phyloP scores from a whole-genome alignment of 352 stramenopile genomes.

The Pythium folliculosum region DNA sequence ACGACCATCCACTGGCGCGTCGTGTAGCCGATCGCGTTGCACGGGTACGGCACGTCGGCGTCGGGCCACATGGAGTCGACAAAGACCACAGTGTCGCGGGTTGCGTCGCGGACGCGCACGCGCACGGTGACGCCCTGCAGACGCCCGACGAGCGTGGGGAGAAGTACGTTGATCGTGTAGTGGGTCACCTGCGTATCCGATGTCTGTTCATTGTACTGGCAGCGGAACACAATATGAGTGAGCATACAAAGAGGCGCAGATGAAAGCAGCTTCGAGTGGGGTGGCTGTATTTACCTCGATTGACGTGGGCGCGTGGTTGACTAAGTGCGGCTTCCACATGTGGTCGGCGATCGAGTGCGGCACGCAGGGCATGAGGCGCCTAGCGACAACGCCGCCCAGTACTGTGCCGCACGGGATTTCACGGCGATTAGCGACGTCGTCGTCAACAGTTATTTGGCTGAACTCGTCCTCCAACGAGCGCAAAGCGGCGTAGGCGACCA shows the following conservation, averaged over 20 bases:
- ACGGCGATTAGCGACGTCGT: neutral
- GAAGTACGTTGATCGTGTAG: neutral
- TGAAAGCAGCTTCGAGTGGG: neutral
- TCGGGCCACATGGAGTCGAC: slow-evolving; percentile 6
- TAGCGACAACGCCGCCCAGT: neutral
- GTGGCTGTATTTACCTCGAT: neutral
- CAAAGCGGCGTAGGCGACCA: neutral
- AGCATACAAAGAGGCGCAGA: neutral
- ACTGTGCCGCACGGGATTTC: neutral
- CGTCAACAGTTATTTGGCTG: neutral
- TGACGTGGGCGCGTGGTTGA: neutral
- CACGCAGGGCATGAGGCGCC: neutral
- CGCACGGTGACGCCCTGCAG: slow-evolving; percentile 1
- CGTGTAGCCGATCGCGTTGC: slow-evolving; percentile 7
- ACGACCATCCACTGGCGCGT: neutral
- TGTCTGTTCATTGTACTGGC: neutral
- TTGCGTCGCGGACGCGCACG: neutral
- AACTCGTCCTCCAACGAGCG: neutral
- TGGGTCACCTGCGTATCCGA: neutral
- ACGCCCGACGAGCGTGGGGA: too few relatives aligned
- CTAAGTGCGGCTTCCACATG: neutral
- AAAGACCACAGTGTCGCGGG: neutral
- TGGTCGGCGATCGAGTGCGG: neutral
- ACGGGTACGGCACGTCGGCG: neutral
- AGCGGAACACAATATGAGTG: neutral